Evolutionary conservation across 495 filamentous ascomycete genomes (phyloP).

Genomic region (Lophiostoma macrostomum): DNA sequence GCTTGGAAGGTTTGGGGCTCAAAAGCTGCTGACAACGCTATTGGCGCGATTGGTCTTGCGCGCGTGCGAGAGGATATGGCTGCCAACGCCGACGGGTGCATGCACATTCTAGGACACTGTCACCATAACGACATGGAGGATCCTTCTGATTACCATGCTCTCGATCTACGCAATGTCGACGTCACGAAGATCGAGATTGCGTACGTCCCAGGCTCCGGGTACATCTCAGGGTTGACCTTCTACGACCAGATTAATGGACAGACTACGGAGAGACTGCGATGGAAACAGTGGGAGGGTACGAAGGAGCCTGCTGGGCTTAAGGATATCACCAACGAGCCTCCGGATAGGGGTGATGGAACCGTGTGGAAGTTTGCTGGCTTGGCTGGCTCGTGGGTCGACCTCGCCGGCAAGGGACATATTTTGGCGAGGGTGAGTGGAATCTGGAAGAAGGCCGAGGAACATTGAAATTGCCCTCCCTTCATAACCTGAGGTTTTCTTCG

Average conservation of each 20-base stretch:
- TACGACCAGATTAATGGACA: conserved; percentile 25
- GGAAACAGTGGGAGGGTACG: conserved; percentile 31
- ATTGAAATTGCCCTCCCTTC: not conserved
- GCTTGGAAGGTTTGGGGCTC: conserved; percentile 7
- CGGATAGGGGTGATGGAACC: conserved; percentile 29
- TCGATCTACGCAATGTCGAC: conserved; percentile 26
- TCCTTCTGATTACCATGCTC: conserved; percentile 5
- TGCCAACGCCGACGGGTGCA: conserved; percentile 21
- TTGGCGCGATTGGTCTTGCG: conserved; percentile 32
- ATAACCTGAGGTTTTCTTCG: too few species aligned
- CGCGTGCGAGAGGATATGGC: conserved; percentile 6
- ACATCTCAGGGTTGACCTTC: conserved; percentile 28
- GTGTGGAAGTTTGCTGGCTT: conserved; percentile 31
- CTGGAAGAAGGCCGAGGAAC: conserved; percentile 25
- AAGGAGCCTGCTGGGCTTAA: conserved; percentile 27
- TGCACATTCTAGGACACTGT: conserved; percentile 17
- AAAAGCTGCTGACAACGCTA: conserved; percentile 20
- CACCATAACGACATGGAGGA: conserved; percentile 15
- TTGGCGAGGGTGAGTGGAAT: conserved; percentile 24
- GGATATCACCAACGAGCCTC: conserved; percentile 23
- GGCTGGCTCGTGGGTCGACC: conserved; percentile 21
- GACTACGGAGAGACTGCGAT: conserved; percentile 19
- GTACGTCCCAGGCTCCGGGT: conserved; percentile 26
- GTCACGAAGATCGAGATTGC: conserved; percentile 30
- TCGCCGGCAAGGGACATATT: conserved; percentile 12